Conservation (phyloP, 75 land plant genomes). For the Picea sitchensis region DNA sequence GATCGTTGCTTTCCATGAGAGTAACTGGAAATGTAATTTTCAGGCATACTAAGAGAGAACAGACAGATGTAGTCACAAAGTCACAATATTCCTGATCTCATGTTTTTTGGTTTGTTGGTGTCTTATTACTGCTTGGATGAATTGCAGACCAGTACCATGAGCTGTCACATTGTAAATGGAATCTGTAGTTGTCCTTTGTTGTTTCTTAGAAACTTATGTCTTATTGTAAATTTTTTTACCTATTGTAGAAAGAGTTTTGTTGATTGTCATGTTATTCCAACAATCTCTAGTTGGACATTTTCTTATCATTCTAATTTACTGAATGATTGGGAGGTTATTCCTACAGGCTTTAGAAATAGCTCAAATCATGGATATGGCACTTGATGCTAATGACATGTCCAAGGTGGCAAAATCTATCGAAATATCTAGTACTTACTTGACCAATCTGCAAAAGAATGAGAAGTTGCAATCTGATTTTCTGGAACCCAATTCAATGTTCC, state of each 20-base stretch:
- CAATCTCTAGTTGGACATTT: background rate
- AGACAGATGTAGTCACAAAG: no score
- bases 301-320: background rate
- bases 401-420: slow-evolving; percentile 47
- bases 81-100: no score
- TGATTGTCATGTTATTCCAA: background rate
- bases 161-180: background rate
- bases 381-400: slow-evolving; percentile 56
- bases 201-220: background rate
- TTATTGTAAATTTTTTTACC: background rate
- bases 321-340: background rate
- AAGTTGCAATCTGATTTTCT: slow-evolving; percentile 14
- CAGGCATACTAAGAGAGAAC: no score
- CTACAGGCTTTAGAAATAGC: slow-evolving; percentile 86
- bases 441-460: background rate
- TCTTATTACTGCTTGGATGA: background rate
- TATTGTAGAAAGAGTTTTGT: no score
- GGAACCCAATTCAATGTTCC: slow-evolving; percentile 33
- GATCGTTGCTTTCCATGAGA: no score
- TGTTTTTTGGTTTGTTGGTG: no score
- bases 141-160: background rate
- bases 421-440: slow-evolving; percentile 37
- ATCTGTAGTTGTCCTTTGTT: background rate
- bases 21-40: no score
- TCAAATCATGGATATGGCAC: slow-evolving; percentile 79